Evolutionary conservation across 1,139 yeast species (phyloP).

Genomic region (Pichia cactophila): DNA sequence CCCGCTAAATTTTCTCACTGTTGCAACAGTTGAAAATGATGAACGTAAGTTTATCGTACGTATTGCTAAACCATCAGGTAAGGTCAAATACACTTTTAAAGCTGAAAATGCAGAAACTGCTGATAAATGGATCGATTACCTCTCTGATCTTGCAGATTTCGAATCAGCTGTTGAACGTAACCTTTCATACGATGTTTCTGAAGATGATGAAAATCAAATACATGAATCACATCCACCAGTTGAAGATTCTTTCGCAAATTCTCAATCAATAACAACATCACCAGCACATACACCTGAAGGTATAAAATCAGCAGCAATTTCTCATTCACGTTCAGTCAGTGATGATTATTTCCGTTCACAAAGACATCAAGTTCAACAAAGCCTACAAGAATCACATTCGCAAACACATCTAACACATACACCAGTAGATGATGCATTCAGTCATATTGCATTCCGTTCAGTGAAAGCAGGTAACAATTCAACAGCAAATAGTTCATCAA

Average conservation of each 20-base stretch:
- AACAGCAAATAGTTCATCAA: neutral
- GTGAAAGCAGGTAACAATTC: too few relatives aligned
- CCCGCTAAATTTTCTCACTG: slow-evolving; percentile 31
- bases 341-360: slow-evolving; percentile 9
- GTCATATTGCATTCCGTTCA: too few relatives aligned
- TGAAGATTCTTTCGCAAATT: neutral
- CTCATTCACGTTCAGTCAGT: slow-evolving; percentile 11
- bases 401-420: neutral
- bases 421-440: neutral
- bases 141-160: slow-evolving; percentile 32
- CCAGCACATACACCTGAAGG: slow-evolving; percentile 1
- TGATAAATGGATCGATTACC: slow-evolving; percentile 39
- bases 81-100: slow-evolving; percentile 25
- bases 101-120: slow-evolving; percentile 32
- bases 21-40: slow-evolving; percentile 27
- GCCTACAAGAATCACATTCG: neutral
- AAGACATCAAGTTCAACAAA: slow-evolving; percentile 3
- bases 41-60: slow-evolving; percentile 28
- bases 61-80: slow-evolving; percentile 16
- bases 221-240: neutral
- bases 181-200: slow-evolving; percentile 18
- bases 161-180: slow-evolving; percentile 26
- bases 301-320: neutral
- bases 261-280: neutral
- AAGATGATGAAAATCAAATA: neutral